phyloP scores from a whole-genome alignment of 2,329 filamentous ascomycete species.

The Paracamarosporium sp. region DNA sequence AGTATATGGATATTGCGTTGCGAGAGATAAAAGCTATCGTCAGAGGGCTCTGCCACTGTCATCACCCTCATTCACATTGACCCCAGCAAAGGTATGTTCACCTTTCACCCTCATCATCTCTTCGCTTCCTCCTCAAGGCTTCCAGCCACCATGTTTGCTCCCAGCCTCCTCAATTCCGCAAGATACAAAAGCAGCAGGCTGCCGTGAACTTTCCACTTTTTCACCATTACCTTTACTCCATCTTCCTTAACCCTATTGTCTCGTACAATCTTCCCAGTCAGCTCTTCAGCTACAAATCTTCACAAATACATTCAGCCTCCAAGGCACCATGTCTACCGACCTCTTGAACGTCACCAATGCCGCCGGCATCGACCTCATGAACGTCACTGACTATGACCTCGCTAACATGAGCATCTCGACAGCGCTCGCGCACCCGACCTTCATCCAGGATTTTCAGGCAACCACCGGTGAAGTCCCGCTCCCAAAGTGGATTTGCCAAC shows the following conservation, averaged over 20 bases:
- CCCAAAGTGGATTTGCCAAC: constrained; percentile 13
- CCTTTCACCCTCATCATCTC: background rate
- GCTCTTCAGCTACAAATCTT: background rate
- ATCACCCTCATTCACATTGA: constrained; percentile 15
- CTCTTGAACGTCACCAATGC: background rate
- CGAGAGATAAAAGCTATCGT: background rate
- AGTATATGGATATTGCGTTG: background rate
- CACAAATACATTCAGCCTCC: background rate
- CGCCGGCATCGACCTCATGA: background rate
- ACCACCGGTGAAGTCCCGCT: background rate
- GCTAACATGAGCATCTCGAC: constrained; percentile 3
- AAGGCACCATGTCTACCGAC: background rate
- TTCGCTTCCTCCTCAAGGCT: background rate
- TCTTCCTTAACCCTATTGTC: background rate
- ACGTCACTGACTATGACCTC: constrained; percentile 2
- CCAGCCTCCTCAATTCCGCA: background rate
- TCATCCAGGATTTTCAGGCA: constrained; percentile 8
- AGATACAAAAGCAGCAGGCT: constrained; percentile 1
- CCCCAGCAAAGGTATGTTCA: constrained; percentile 22
- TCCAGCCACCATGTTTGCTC: constrained; percentile 14
- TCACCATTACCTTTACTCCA: background rate
- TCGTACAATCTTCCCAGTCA: background rate
- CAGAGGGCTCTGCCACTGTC: background rate
- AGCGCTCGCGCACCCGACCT: background rate
- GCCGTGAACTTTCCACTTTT: background rate